A percentile compares a stretch with the other conserved stretches of the same genome.
Evolutionary conservation across 73 alveolate genomes (phyloP).

Genomic region (Halteria grandinella): DNA sequence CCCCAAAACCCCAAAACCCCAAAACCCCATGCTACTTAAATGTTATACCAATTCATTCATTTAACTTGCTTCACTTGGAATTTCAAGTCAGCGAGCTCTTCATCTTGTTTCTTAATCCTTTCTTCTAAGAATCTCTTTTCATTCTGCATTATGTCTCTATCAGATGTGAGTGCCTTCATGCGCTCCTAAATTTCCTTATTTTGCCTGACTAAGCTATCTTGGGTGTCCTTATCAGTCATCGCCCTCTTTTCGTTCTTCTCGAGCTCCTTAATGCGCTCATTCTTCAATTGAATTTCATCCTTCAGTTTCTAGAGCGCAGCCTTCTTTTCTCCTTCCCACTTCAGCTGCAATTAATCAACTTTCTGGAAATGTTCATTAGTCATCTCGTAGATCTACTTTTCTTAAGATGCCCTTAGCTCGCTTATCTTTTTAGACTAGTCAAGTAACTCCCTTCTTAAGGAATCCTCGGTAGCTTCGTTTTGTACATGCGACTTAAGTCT

Average conservation of each 20-base stretch:
- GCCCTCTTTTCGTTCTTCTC: slow-evolving; percentile 43
- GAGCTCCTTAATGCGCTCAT: slow-evolving; percentile 19
- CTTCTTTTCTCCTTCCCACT: slow-evolving; percentile 56
- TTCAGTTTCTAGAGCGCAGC: slow-evolving; percentile 17
- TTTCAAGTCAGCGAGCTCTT: slow-evolving; percentile 38
- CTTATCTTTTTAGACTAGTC: slow-evolving; percentile 35
- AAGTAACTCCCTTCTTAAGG: slow-evolving; percentile 40
- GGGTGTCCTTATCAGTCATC: slow-evolving; percentile 46
- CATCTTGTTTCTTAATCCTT: slow-evolving; percentile 37
- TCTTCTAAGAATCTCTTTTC: slow-evolving; percentile 46
- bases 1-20: too few relatives aligned
- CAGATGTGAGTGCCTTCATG: slow-evolving; percentile 20
- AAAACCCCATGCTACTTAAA: too few relatives aligned
- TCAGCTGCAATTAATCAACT: slow-evolving; percentile 41
- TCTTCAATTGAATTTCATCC: slow-evolving; percentile 46
- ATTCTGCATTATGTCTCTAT: slow-evolving; percentile 40
- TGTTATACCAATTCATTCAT: too few relatives aligned
- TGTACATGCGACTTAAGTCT: slow-evolving; percentile 11
- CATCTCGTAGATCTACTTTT: slow-evolving; percentile 44
- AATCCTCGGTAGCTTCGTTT: slow-evolving; percentile 54
- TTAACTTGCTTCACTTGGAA: slow-evolving; percentile 43
- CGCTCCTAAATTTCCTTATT: slow-evolving; percentile 37
- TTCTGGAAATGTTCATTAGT: slow-evolving; percentile 41
- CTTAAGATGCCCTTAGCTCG: slow-evolving; percentile 46
- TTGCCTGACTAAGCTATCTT: slow-evolving; percentile 34